phyloP scores from a whole-genome alignment of 108 stramenopile genomes.

The Cylindrotheca closterium region DNA sequence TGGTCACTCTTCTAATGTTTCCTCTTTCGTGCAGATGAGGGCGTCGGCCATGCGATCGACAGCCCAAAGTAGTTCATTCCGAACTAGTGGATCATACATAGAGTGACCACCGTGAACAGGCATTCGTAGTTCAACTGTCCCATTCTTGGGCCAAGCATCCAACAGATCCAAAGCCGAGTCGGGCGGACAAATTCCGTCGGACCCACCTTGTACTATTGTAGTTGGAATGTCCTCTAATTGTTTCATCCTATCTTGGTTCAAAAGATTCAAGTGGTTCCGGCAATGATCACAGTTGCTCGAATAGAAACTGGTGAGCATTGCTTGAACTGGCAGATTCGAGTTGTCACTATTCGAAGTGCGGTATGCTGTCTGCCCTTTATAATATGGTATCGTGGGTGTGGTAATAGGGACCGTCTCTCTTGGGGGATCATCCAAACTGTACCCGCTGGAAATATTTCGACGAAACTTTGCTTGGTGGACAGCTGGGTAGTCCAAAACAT shows the following conservation, averaged over 20 bases:
- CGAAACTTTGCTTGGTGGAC: neutral
- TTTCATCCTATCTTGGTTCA: slow-evolving; percentile 10
- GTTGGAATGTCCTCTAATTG: slow-evolving; percentile 30
- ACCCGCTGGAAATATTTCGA: slow-evolving; percentile 2
- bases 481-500: neutral
- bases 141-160: slow-evolving; percentile 37
- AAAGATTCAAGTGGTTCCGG: slow-evolving; percentile 16
- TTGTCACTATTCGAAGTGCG: slow-evolving; percentile 23
- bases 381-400: neutral
- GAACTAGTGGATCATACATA: slow-evolving; percentile 75
- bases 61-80: slow-evolving; percentile 61
- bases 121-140: slow-evolving; percentile 53
- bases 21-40: too few species aligned
- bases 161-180: slow-evolving; percentile 71
- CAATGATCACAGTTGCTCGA: slow-evolving; percentile 56
- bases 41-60: slow-evolving; percentile 56
- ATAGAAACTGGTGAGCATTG: slow-evolving; percentile 81
- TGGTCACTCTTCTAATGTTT: too few species aligned
- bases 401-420: neutral
- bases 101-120: slow-evolving; percentile 62
- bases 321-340: slow-evolving; percentile 59
- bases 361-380: neutral
- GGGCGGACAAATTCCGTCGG: slow-evolving; percentile 72
- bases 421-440: neutral
- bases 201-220: slow-evolving; percentile 73